Evolutionary conservation across 2,329 filamentous ascomycete genomes (phyloP).

Genomic region (Orbilia javanica): DNA sequence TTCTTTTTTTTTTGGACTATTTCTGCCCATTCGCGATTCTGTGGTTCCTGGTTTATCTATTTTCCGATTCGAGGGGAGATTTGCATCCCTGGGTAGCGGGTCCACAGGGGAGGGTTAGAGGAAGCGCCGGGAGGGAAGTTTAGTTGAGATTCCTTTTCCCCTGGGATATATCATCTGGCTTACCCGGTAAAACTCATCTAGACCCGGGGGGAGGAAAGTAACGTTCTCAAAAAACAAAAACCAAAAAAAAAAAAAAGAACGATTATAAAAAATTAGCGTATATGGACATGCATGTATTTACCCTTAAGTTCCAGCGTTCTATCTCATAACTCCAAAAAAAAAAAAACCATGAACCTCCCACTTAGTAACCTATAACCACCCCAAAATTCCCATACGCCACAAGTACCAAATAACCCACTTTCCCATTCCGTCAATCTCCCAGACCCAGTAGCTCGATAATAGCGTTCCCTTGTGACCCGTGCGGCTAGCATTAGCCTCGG

Average conservation of each 20-base stretch:
- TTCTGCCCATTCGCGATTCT: slow-evolving; percentile 5
- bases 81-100: background rate
- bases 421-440: too few relatives aligned
- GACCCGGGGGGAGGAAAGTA: background rate
- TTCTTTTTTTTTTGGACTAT: slow-evolving; percentile 25
- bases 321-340: too few relatives aligned
- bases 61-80: slow-evolving; percentile 4
- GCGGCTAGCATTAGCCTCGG: slow-evolving; percentile 17
- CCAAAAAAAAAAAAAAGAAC: background rate
- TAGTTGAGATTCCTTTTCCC: background rate
- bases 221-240: background rate
- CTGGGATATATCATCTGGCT: background rate
- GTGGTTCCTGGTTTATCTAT: too few relatives aligned
- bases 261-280: background rate
- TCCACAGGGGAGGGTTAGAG: background rate
- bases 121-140: background rate
- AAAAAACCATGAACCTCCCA: too few relatives aligned
- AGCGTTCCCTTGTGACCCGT: background rate
- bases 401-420: too few relatives aligned
- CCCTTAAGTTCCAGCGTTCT: background rate
- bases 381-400: too few relatives aligned
- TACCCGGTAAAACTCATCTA: background rate
- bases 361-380: background rate
- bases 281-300: background rate
- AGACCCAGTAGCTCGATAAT: background rate